Evolutionary conservation across 225 moss, liverwort and hornwort species (phyloP), one percentile per base, ranked within the genome.

Genomic region (Marchantia paleacea): DNA sequence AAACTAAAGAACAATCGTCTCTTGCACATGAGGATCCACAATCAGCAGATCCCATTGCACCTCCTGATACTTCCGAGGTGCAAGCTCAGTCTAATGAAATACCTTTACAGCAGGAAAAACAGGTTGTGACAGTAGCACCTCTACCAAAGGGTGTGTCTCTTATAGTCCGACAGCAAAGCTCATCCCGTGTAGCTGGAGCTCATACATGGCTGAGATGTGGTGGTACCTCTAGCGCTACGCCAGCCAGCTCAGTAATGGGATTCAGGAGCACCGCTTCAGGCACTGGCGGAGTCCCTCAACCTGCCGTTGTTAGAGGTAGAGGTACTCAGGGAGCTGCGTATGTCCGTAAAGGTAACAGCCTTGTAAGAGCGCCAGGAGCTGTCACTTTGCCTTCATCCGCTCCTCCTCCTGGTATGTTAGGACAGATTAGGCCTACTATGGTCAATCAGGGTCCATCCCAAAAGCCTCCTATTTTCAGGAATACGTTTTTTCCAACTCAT

Each of bases 291-390:
- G 54, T 50, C 28, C 81, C 15, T 39, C 78, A 76, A 55, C 75
- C 81, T 73, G 57, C 48, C 39, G 80, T 80, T 62, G 72, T 9
- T 25, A 66, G 78, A 65, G 65, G 78, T 14, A 82, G 75, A 61
- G 76, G 30, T 77, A 78, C 28, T 26, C 77, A 81, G 58, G 70
- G 24, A 52, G 69, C 83, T 79, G 80, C 88, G 9, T 93, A 93
- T 85, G 85, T 91, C 72, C 88, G 93, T 77, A 93, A 91, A 81
- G 91, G 90, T 30, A 91, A 91, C 47, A 93, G 89, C 51, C 86
- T 93, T 28, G 85, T 91, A 69, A 88, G 93, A 75, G 85, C 87
- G 66, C 88, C 90, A 49, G 83, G 80, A 69, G 31, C 80, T 29
- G 58, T 75, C 47, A 73, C 85, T 48, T 47, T 63, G 28, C 68